phyloP scores from a whole-genome alignment of 768 basidiomycete genomes.

The Coprinopsis sp. region DNA sequence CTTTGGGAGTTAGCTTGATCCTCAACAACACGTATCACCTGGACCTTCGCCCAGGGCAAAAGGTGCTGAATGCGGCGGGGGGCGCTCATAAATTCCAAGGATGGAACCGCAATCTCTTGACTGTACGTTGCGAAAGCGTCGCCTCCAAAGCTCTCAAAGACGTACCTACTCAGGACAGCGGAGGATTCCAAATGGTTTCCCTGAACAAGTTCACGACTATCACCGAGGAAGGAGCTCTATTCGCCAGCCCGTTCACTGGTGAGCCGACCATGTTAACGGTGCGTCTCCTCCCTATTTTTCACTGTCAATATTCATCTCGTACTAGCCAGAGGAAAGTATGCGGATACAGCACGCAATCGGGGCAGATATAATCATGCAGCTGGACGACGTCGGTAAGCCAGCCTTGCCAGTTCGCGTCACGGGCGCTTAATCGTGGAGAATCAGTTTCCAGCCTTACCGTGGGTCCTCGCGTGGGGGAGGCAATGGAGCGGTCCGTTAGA shows the following conservation, averaged over 20 bases:
- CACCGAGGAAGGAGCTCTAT: slow-evolving; percentile 85
- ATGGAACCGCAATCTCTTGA: slow-evolving; percentile 82
- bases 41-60: slow-evolving; percentile 77
- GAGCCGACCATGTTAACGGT: slow-evolving; percentile 88
- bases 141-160: neutral
- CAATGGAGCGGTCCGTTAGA: slow-evolving; percentile 82
- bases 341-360: slow-evolving; percentile 88
- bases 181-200: slow-evolving; percentile 86
- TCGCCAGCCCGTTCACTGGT: slow-evolving; percentile 80
- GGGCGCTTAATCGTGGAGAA: neutral
- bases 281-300: slow-evolving; percentile 17
- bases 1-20: slow-evolving; percentile 76
- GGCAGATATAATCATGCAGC: slow-evolving; percentile 92
- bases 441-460: slow-evolving; percentile 75
- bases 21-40: slow-evolving; percentile 91
- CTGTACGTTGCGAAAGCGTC: slow-evolving; percentile 40
- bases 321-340: slow-evolving; percentile 86
- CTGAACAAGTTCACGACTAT: slow-evolving; percentile 80
- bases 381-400: slow-evolving; percentile 80
- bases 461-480: slow-evolving; percentile 79
- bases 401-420: slow-evolving; percentile 1
- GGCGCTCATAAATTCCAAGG: slow-evolving; percentile 91
- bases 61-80: slow-evolving; percentile 67
- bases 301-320: slow-evolving; percentile 2
- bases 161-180: slow-evolving; percentile 60